Percentiles rank a stretch among this genome's conserved stretches.
These are phyloP conservation scores for Pleomassaria siparia DNA, from an alignment of 2,329 filamentous ascomycete species.

Conservation along the genomic window DNA sequence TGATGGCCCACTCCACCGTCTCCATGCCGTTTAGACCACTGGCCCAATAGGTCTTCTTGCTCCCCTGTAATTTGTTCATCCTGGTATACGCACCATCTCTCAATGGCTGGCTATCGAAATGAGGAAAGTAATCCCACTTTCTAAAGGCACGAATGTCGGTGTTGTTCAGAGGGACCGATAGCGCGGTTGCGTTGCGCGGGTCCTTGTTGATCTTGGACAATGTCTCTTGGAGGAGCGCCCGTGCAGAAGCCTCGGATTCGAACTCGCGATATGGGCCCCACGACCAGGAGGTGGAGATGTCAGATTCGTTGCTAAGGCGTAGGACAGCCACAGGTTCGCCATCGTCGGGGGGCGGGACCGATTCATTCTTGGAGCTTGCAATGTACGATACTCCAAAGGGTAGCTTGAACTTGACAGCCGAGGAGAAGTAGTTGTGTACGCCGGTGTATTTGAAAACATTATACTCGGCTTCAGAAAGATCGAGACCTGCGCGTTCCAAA, in stretches of 20 bases:
- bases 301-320: conserved; percentile 29
- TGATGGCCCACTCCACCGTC: conserved; percentile 42
- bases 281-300: conserved; percentile 39
- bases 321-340: conserved; percentile 39
- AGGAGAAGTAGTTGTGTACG: conserved; percentile 41
- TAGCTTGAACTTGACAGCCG: conserved; percentile 34
- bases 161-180: conserved; percentile 18
- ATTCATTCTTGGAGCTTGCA: conserved; percentile 22
- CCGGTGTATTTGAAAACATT: conserved; percentile 34
- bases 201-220: conserved; percentile 40
- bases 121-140: conserved; percentile 45
- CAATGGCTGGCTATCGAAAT: conserved; percentile 34
- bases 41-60: conserved; percentile 41
- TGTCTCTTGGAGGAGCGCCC: conserved; percentile 30
- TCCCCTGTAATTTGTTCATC: conserved; percentile 39
- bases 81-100: conserved; percentile 31
- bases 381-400: conserved; percentile 42
- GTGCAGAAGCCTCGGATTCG: conserved; percentile 29
- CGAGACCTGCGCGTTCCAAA: conserved; percentile 34
- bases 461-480: conserved; percentile 36
- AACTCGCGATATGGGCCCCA: conserved; percentile 39
- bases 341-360: conserved; percentile 34
- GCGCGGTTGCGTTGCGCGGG: conserved; percentile 32
- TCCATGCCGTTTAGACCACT: conserved; percentile 42
- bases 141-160: conserved; percentile 36